These are phyloP conservation scores for Xylariaceae sp. DNA, from an alignment of 2,329 filamentous ascomycete genomes.

Conservation along the genomic window DNA sequence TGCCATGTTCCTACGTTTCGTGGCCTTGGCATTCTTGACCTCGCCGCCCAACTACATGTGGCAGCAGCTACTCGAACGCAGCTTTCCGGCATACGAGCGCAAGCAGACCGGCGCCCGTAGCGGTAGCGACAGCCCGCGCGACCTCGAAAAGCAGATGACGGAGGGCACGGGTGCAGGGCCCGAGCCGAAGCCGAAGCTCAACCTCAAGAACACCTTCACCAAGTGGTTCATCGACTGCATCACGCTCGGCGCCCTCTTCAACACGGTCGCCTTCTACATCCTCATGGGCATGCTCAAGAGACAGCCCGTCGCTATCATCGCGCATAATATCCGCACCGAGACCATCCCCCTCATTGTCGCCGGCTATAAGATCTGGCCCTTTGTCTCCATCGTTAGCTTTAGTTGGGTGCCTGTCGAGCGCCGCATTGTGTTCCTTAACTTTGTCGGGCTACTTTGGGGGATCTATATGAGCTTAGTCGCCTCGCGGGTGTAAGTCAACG, in stretches of 20 bases:
- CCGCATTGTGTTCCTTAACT: constrained; percentile 57
- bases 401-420: constrained; percentile 56
- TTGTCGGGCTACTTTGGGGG: constrained; percentile 57
- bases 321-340: constrained; percentile 49
- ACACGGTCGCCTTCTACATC: constrained; percentile 54
- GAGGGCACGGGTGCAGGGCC: neutral
- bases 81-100: constrained; percentile 55
- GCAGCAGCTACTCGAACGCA: constrained; percentile 61
- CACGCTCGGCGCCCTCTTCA: constrained; percentile 53
- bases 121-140: constrained; percentile 19
- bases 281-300: constrained; percentile 56
- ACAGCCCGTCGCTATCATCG: constrained; percentile 46
- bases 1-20: constrained; percentile 59
- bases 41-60: constrained; percentile 65
- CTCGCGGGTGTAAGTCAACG: constrained; percentile 48
- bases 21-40: constrained; percentile 58
- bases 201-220: constrained; percentile 50
- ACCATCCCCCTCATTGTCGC: constrained; percentile 57
- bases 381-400: constrained; percentile 59
- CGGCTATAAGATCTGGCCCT: constrained; percentile 60
- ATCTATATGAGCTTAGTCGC: constrained; percentile 59
- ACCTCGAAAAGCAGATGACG: constrained; percentile 39
- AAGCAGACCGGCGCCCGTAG: constrained; percentile 1
- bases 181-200: constrained; percentile 45
- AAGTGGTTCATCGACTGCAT: constrained; percentile 62